Evolutionary conservation across 108 stramenopile species (phyloP).

Genomic region (Nitzschia putrida): DNA sequence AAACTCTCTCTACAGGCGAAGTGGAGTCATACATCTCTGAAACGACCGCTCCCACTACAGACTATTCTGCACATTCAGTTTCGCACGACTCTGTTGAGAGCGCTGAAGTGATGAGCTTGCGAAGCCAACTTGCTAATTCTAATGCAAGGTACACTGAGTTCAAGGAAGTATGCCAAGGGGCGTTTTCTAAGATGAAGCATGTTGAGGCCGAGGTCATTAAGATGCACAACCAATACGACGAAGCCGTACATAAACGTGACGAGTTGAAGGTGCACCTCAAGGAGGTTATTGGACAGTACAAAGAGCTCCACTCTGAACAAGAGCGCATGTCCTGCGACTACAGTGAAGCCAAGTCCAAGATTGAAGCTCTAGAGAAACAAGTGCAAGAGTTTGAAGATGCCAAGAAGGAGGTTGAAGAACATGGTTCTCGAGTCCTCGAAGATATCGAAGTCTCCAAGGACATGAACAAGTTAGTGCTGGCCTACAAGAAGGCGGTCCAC

Average conservation of each 20-base stretch:
- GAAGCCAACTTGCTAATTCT: not conserved
- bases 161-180: slow-evolving; percentile 14
- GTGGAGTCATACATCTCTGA: not conserved
- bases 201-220: slow-evolving; percentile 9
- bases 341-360: slow-evolving; percentile 9
- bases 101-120: not conserved
- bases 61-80: not conserved
- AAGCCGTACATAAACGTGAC: not conserved
- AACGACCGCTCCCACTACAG: not conserved
- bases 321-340: not conserved
- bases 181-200: slow-evolving; percentile 4
- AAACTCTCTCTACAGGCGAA: not conserved
- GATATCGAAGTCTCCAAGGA: not conserved
- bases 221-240: not conserved
- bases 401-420: not conserved
- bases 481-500: not conserved
- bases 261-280: slow-evolving; percentile 7
- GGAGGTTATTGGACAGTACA: slow-evolving; percentile 27
- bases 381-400: not conserved
- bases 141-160: slow-evolving; percentile 2
- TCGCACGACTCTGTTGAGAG: not conserved
- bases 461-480: not conserved
- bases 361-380: not conserved
- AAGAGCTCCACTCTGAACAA: slow-evolving; percentile 15
- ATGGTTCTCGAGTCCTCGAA: not conserved